Evolutionary conservation across 2,329 filamentous ascomycete genomes (phyloP), one percentile per base, ranked within the genome.

Genomic region (Lomentospora prolificans): DNA sequence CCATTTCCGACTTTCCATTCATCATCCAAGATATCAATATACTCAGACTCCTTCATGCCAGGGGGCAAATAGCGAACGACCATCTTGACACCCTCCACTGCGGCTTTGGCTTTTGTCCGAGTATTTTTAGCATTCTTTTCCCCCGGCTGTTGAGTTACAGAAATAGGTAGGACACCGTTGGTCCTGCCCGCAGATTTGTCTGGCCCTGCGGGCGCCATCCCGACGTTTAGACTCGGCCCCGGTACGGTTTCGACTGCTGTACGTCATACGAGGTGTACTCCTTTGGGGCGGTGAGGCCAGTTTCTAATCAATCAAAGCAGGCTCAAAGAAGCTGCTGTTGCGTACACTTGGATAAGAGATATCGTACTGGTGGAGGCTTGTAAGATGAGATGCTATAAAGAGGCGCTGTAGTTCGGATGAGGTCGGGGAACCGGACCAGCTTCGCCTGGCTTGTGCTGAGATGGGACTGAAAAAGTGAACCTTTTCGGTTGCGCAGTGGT

Each of bases 11-110:
- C 64, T 64, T 84, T 87, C 92, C 92, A 97, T 51, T 90, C 86
- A 1, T 85, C 78, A 3, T 90, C 91, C 10, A 96, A 68, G 7
- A 84, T 77, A 12, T 73, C 69, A 63, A 84, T 76, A 60, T 95
- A 92, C 64, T 99, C 94, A 1, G 78, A 70, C 64, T 89, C 81
- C 0, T 88, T 95, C 67, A 99, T 77, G 7, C 87, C 89, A 1
- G 94, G 91, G 8, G 94, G 89, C 3, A 99, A 79, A 57, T 92
- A 82, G 54, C 95, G 84, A 55, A 96, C 77, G 24, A 95, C 77
- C 10, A 96, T 78, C 75, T 97, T 97, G 64, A 95, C 80, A 58
- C 89, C 87, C 57, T 84, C 79, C 17, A 39, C 46, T 17, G 55
- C 22, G 10, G 50, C 39, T 48, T 56, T 56, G 30, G 48, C 10